phyloP scores from a whole-genome alignment of 78 protist genomes.

The Speleostelium caveatum region DNA sequence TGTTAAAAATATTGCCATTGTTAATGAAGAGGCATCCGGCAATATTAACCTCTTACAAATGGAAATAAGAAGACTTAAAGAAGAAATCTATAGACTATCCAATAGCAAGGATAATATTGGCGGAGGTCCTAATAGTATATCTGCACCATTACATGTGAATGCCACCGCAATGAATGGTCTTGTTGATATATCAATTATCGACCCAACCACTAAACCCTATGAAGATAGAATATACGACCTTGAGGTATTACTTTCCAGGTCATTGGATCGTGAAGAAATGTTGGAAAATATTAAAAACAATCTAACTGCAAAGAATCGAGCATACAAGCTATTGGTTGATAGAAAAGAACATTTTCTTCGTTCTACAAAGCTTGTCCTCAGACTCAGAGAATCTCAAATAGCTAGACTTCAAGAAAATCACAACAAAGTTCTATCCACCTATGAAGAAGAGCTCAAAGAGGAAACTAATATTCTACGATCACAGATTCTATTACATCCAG shows the following conservation, averaged over 20 bases:
- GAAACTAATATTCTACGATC: neutral
- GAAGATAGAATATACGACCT: conserved; percentile 1
- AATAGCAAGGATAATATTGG: no score
- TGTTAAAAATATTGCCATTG: conserved; percentile 45
- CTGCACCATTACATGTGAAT: no score
- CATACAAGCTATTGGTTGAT: conserved; percentile 2
- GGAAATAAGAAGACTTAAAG: conserved; percentile 21
- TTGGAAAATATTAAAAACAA: neutral
- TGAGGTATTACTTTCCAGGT: conserved; percentile 1
- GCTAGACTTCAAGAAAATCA: neutral
- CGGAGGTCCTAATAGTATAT: neutral
- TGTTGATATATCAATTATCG: no score
- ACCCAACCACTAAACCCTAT: neutral
- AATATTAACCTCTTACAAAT: conserved; percentile 19
- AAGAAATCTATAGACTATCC: neutral
- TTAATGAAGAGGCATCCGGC: conserved; percentile 68
- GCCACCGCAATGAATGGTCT: no score
- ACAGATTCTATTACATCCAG: conserved; percentile 17
- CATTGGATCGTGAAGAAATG: conserved; percentile 6
- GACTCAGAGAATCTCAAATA: conserved; percentile 1
- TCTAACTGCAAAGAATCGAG: neutral
- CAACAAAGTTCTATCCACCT: neutral
- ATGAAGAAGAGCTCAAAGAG: conserved; percentile 11
- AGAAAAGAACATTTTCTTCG: conserved; percentile 30
- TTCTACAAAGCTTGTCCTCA: neutral